Conservation (phyloP, 352 stramenopile species). For the Phytophthora tubulina region DNA sequence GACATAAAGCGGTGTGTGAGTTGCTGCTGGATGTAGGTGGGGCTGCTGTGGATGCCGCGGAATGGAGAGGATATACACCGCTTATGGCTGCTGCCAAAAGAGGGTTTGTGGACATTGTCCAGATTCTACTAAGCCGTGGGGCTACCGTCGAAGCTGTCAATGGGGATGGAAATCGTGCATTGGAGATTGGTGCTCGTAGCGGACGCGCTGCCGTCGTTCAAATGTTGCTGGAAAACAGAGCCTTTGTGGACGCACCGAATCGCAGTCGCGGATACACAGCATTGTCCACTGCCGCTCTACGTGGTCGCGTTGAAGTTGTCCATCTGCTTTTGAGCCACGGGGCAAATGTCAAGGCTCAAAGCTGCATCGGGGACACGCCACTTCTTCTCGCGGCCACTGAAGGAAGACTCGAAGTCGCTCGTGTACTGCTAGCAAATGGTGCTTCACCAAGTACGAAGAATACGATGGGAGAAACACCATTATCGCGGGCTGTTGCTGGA, state of each 20-base stretch:
- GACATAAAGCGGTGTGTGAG: constrained; percentile 33
- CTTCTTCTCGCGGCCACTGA: constrained; percentile 38
- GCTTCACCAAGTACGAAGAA: constrained; percentile 24
- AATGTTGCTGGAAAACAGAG: constrained; percentile 32
- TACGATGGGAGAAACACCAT: constrained; percentile 33
- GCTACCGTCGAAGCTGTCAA: constrained; percentile 35
- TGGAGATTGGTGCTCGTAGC: constrained; percentile 39
- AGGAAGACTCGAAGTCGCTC: constrained; percentile 34
- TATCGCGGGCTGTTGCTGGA: constrained; percentile 35
- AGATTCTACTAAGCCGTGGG: constrained; percentile 35
- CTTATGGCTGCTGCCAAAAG: constrained; percentile 41
- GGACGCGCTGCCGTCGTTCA: constrained; percentile 27
- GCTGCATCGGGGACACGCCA: constrained; percentile 35
- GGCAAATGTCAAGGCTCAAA: constrained; percentile 29
- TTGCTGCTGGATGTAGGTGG: constrained; percentile 37
- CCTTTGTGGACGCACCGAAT: constrained; percentile 40
- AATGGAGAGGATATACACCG: constrained; percentile 36
- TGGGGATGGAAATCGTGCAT: constrained; percentile 32
- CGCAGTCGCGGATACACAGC: constrained; percentile 38
- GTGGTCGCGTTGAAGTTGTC: constrained; percentile 27
- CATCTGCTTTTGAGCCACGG: constrained; percentile 35
- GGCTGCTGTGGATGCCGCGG: constrained; percentile 28
- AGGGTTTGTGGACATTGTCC: constrained; percentile 28
- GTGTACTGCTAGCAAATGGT: constrained; percentile 29
- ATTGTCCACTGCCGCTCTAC: constrained; percentile 34